Conservation (phyloP, 2,329 filamentous ascomycete species). For the Fusarium praegraminearum region DNA sequence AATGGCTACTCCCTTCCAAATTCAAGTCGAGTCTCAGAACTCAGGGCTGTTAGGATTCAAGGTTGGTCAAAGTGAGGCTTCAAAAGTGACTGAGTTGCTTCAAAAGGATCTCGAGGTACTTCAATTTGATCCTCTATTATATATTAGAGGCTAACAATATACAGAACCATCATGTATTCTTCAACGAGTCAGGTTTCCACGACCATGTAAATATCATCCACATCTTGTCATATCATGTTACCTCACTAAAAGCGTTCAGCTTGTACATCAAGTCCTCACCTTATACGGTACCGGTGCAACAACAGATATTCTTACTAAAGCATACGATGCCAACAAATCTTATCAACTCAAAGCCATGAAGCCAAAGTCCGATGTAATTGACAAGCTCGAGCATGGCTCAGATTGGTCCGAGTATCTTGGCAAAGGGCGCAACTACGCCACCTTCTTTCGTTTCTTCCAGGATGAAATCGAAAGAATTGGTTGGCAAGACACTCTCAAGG, state of each 20-base stretch:
- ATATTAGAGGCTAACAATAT: slow-evolving; percentile 4
- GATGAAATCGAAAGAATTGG: slow-evolving; percentile 73
- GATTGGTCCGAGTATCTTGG: slow-evolving; percentile 70
- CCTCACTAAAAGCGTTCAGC: slow-evolving; percentile 52
- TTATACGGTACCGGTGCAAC: slow-evolving; percentile 81
- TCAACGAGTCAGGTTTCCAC: slow-evolving; percentile 80
- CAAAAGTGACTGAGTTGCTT: slow-evolving; percentile 73
- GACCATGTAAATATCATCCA: slow-evolving; percentile 71
- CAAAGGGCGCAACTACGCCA: slow-evolving; percentile 71
- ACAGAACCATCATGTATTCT: slow-evolving; percentile 78
- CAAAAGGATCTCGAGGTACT: slow-evolving; percentile 77
- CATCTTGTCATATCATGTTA: neutral
- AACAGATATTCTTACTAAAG: slow-evolving; percentile 67
- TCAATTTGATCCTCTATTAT: neutral
- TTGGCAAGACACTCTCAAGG: slow-evolving; percentile 70
- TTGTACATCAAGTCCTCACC: slow-evolving; percentile 80
- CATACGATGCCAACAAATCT: slow-evolving; percentile 71
- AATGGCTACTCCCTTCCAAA: slow-evolving; percentile 63
- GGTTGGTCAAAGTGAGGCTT: slow-evolving; percentile 69
- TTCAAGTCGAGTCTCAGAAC: slow-evolving; percentile 61
- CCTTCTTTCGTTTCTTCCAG: slow-evolving; percentile 83
- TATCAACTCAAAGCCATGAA: slow-evolving; percentile 73
- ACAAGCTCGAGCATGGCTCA: slow-evolving; percentile 67
- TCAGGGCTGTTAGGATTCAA: slow-evolving; percentile 62
- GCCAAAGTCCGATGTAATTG: slow-evolving; percentile 62